Evolutionary conservation across 805 yeast species (phyloP), one percentile per base, ranked within the genome.

Genomic region (Candida xyloterini): DNA sequence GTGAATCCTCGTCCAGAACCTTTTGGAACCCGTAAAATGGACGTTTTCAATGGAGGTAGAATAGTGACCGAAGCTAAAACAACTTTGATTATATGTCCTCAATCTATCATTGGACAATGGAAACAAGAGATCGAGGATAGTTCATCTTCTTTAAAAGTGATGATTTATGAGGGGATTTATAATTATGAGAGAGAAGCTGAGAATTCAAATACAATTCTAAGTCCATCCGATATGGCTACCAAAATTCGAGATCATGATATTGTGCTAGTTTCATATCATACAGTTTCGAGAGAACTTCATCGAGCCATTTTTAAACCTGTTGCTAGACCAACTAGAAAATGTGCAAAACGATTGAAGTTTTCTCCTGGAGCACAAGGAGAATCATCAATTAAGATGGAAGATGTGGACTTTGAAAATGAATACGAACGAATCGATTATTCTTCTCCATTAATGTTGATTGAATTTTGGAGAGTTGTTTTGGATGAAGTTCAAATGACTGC

Each of bases 401-500:
- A 60, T 11, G 52, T 54, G 27, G 57, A 66, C 31, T 15, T 22
- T 8, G 42, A 34, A 22, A 53, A 44, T 15, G 45, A 39, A 5
- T 56, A 60, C 36, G 56, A 59, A 28, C 43, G 67, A 24, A 64
- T 65, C 40, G 84, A 81, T 51, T 81, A 82, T 53, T 79, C 87
- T 2, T 87, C 96, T 0, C 96, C 97, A 0, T 65, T 93, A 15
- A 83, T 88, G 62, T 65, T 84, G 30, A 62, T 84, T 9, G 88
- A 91, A 50, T 93, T 91, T 60, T 87, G 95, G 88, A 70, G 99
- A 39, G 84, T 93, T 2, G 75, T 91, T 0, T 63, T 93, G 27
- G 99, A 93, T 65, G 99, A 93, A 59, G 98, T 87, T 1, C 99
- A 93, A 62, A 85, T 90, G 90, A 84, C 93, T 3, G 79, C 87